These are phyloP conservation scores for Triticum aestivum DNA, from an alignment of 176 grass and related monocot genomes.

Conservation along the genomic window IWGSC_CS_RefSeq_v2.1 NC_057808.1:318932589-318933088, in stretches of 20 bases:
- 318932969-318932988: slow-evolving; percentile 45
- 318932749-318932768: slow-evolving; percentile 43
- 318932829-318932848: slow-evolving; percentile 45
- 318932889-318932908: slow-evolving; percentile 21
- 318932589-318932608: slow-evolving; percentile 52
- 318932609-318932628: slow-evolving; percentile 30
- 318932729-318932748: slow-evolving; percentile 26
- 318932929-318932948: not conserved
- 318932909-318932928: not conserved
- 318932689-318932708: slow-evolving; percentile 49
- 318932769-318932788: slow-evolving; percentile 38
- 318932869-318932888: slow-evolving; percentile 19
- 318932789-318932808: slow-evolving; percentile 57
- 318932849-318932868: slow-evolving; percentile 51
- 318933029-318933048: slow-evolving; percentile 24
- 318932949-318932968: slow-evolving; percentile 20
- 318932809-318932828: slow-evolving; percentile 35
- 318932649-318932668: slow-evolving; percentile 21
- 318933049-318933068: slow-evolving; percentile 10
- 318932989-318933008: slow-evolving; percentile 23
- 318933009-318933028: slow-evolving; percentile 24
- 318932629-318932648: slow-evolving; percentile 18
- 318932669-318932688: slow-evolving; percentile 54
- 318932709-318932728: slow-evolving; percentile 23
- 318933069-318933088: not conserved